phyloP scores from a whole-genome alignment of 163 green algal species.

The Volvox carteri region DNA sequence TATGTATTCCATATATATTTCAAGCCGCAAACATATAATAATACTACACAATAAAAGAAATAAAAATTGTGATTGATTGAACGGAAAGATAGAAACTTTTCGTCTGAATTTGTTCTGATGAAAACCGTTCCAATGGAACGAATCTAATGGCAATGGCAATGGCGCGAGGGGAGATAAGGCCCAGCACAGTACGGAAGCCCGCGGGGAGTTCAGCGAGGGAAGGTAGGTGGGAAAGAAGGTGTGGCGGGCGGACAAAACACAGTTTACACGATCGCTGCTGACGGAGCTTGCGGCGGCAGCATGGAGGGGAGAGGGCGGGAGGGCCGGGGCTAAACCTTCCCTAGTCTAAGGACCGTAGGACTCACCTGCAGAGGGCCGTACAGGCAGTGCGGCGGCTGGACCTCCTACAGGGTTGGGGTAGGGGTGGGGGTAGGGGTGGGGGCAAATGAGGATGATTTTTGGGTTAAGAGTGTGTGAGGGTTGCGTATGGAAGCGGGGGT shows the following conservation, averaged over 20 bases:
- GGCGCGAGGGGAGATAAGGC: no score
- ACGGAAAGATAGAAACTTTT: not conserved
- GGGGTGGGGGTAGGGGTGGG: not conserved
- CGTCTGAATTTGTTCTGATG: no score
- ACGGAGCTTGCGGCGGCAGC: not conserved
- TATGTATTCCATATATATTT: no score
- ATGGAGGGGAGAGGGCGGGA: not conserved
- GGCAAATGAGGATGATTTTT: not conserved
- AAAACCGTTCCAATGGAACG: no score
- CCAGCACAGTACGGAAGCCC: not conserved
- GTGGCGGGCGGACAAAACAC: no score
- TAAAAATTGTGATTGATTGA: not conserved
- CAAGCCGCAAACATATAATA: not conserved
- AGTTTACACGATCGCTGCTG: no score
- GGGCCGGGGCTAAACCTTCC: not conserved
- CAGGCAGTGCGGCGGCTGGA: conserved; percentile 43
- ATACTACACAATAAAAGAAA: not conserved
- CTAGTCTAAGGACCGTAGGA: not conserved
- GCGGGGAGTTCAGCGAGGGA: not conserved
- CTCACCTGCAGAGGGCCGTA: conserved; percentile 38
- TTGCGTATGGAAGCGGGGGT: not conserved
- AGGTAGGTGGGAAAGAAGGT: not conserved
- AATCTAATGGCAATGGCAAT: no score
- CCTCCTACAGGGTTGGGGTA: not conserved
- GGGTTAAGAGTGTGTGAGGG: not conserved